Conservation (phyloP, 345 rosid species). For the Camelina neglecta region DNA sequence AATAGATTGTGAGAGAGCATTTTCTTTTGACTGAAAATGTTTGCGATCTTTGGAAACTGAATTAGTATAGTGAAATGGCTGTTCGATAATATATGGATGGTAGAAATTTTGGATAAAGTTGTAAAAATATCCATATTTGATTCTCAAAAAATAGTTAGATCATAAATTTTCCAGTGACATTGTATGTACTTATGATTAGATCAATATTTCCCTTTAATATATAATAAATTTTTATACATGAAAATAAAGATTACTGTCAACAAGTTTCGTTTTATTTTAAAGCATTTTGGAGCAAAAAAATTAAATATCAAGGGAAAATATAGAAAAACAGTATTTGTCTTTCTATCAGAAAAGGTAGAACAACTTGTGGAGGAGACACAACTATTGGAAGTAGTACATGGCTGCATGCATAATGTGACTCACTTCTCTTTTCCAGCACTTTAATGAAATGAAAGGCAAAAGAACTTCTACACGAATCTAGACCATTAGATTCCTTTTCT, state of each 20-base stretch:
- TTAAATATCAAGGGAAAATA: neutral
- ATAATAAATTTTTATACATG: neutral
- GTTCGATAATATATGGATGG: too few relatives aligned
- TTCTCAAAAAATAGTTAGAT: too few relatives aligned
- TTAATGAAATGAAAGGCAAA: constrained; percentile 15
- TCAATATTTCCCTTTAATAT: too few relatives aligned
- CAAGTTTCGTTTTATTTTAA: neutral
- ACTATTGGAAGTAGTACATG: constrained; percentile 28
- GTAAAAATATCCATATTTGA: too few relatives aligned
- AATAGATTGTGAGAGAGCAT: too few relatives aligned
- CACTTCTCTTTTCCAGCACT: constrained; percentile 29
- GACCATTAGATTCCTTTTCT: constrained; percentile 14
- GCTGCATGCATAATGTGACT: constrained; percentile 42
- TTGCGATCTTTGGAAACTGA: too few relatives aligned
- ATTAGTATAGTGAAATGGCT: too few relatives aligned
- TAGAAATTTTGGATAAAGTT: too few relatives aligned
- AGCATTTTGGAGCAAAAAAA: neutral
- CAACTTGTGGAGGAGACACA: constrained; percentile 40
- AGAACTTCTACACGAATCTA: constrained; percentile 29
- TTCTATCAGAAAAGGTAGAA: constrained; percentile 14
- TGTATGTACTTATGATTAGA: too few relatives aligned
- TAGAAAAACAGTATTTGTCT: neutral
- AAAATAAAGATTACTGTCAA: neutral
- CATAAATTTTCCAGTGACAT: too few relatives aligned
- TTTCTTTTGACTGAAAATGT: too few relatives aligned